phyloP scores from a whole-genome alignment of 768 basidiomycete species.

The Termitomyces sp. region DNA sequence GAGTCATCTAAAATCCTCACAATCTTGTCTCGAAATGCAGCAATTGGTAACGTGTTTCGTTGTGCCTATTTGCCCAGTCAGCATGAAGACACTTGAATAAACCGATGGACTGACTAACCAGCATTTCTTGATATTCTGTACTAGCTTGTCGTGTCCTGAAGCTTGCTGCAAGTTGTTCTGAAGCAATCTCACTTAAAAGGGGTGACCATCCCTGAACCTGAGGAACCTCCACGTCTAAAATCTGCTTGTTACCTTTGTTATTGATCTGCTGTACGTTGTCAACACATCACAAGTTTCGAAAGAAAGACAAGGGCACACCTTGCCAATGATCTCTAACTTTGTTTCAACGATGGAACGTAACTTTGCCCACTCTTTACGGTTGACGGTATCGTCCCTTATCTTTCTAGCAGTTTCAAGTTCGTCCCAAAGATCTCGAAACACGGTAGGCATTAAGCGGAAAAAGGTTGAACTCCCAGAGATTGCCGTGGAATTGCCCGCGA shows the following conservation, averaged over 20 bases:
- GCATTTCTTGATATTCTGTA: conserved; percentile 80
- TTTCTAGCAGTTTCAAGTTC: conserved; percentile 73
- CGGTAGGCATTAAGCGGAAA: conserved; percentile 75
- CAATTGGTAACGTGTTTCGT: conserved; percentile 82
- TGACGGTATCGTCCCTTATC: conserved; percentile 53
- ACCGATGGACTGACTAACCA: conserved; percentile 52
- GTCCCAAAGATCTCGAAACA: conserved; percentile 89
- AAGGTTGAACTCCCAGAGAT: conserved; percentile 54
- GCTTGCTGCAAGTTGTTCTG: conserved; percentile 52
- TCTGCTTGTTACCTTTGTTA: conserved; percentile 19
- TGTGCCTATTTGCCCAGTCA: conserved; percentile 46
- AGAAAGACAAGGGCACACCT: conserved; percentile 28
- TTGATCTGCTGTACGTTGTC: conserved; percentile 15
- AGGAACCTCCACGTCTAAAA: conserved; percentile 9
- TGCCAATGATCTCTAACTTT: conserved; percentile 44
- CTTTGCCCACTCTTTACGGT: conserved; percentile 69
- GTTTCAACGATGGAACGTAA: conserved; percentile 58
- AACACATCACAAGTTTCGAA: neutral
- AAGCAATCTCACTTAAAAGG: conserved; percentile 20
- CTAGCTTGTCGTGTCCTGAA: conserved; percentile 63
- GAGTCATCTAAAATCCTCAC: conserved; percentile 62
- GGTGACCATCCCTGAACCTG: neutral
- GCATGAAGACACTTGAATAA: neutral
- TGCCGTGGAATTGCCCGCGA: conserved; percentile 41
- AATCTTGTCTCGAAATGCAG: conserved; percentile 73